phyloP scores from a whole-genome alignment of 1,284 basidiomycete species.

The Heliocybe sulcata region DNA sequence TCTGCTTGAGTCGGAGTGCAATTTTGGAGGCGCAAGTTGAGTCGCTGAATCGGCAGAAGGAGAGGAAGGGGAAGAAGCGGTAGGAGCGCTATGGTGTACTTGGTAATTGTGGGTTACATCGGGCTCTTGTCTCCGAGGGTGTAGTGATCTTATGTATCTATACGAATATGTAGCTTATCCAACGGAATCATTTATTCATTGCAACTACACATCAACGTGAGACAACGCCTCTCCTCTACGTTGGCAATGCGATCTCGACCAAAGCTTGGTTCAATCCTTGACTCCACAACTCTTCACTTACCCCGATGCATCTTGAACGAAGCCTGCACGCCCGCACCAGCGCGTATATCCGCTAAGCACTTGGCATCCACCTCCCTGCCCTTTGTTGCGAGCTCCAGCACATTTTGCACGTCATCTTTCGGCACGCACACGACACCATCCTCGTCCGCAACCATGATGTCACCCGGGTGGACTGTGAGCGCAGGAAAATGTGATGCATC shows the following conservation, averaged over 20 bases:
- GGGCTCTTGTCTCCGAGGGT: too few species aligned
- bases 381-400: conserved; percentile 52
- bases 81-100: too few species aligned
- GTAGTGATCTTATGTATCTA: neutral
- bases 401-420: conserved; percentile 43
- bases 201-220: too few species aligned
- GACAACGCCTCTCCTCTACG: neutral
- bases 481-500: conserved; percentile 37
- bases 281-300: conserved; percentile 22
- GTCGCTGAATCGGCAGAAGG: neutral
- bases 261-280: too few species aligned
- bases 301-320: conserved; percentile 78
- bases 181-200: too few species aligned
- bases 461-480: conserved; percentile 67
- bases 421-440: conserved; percentile 90
- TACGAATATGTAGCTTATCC: neutral
- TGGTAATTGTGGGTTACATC: too few species aligned
- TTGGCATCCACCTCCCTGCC: conserved; percentile 64
- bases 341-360: conserved; percentile 73
- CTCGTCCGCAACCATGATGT: conserved; percentile 81
- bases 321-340: conserved; percentile 67
- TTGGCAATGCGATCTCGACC: too few species aligned
- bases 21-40: conserved; percentile 48
- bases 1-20: conserved; percentile 63
- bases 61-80: neutral